Evolutionary conservation across 768 basidiomycete species (phyloP).

Genomic region (Sistotremastrum niveocremeum): DNA sequence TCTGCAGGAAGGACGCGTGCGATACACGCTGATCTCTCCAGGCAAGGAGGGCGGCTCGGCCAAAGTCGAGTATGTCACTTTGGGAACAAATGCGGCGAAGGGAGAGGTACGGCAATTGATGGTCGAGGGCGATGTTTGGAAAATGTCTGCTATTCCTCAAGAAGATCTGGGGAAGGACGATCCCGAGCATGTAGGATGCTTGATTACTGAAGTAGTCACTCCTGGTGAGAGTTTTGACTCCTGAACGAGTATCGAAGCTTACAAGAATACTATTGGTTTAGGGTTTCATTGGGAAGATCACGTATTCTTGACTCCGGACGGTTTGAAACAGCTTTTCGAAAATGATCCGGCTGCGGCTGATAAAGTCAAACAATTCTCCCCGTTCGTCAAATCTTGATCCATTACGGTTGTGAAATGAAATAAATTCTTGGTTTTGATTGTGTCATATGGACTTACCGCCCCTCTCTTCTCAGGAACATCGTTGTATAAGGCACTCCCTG

Average conservation of each 20-base stretch:
- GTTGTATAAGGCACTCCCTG: no score
- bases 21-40: conserved; percentile 33
- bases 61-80: conserved; percentile 24
- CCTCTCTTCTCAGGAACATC: no score
- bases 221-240: conserved; percentile 12
- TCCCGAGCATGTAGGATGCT: conserved; percentile 27
- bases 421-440: no score
- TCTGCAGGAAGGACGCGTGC: conserved; percentile 35
- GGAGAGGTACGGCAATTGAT: conserved; percentile 36
- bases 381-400: no score
- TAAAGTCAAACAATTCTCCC: conserved; percentile 4
- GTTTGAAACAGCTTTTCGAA: conserved; percentile 22
- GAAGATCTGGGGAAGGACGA: conserved; percentile 16
- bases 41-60: conserved; percentile 15
- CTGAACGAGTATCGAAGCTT: no score
- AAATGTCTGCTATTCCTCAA: conserved; percentile 18
- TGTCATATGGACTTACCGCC: no score
- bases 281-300: conserved; percentile 44
- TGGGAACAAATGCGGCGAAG: conserved; percentile 26
- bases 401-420: no score
- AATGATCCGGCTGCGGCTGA: conserved; percentile 15
- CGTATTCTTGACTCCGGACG: conserved; percentile 24
- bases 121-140: conserved; percentile 22
- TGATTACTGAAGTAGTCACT: conserved; percentile 49
- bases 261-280: no score